Evolutionary conservation across 305 asterid genomes (phyloP).

Genomic region (Fraxinus platypoda): DNA sequence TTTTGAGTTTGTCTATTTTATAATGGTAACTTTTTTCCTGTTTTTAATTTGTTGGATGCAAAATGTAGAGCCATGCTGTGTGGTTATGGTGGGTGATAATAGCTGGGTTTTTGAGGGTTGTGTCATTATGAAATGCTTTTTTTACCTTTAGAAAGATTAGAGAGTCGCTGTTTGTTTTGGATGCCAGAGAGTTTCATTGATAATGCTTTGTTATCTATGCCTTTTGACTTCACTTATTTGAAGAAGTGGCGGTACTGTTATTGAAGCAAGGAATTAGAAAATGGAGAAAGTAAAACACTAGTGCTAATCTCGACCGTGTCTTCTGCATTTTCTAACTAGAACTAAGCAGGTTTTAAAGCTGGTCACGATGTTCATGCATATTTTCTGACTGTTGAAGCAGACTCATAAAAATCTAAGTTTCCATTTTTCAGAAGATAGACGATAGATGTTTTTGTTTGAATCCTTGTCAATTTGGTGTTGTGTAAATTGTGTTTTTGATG

Average conservation of each 20-base stretch:
- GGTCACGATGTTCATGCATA: not conserved
- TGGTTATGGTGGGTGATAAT: not conserved
- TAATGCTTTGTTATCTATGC: not conserved
- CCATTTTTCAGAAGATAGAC: not conserved
- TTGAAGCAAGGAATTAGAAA: not conserved
- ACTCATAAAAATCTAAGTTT: not conserved
- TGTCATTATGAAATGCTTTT: not conserved
- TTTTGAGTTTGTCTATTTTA: not conserved
- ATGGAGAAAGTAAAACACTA: not conserved
- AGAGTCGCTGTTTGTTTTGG: not conserved
- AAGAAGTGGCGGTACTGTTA: not conserved
- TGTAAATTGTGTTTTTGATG: not conserved
- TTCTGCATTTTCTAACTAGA: not conserved
- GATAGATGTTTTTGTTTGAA: not conserved
- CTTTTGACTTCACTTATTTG: not conserved
- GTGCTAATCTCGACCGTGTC: not conserved
- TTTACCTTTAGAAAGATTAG: not conserved
- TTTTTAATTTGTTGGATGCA: not conserved
- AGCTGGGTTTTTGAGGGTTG: not conserved
- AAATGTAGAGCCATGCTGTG: not conserved
- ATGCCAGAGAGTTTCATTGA: not conserved
- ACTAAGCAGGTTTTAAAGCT: not conserved
- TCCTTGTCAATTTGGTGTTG: not conserved
- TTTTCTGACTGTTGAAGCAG: not conserved
- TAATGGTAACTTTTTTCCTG: not conserved